These are phyloP conservation scores for Daldinia vernicosa DNA, from an alignment of 495 filamentous ascomycete genomes.

Conservation along the genomic window DNA sequence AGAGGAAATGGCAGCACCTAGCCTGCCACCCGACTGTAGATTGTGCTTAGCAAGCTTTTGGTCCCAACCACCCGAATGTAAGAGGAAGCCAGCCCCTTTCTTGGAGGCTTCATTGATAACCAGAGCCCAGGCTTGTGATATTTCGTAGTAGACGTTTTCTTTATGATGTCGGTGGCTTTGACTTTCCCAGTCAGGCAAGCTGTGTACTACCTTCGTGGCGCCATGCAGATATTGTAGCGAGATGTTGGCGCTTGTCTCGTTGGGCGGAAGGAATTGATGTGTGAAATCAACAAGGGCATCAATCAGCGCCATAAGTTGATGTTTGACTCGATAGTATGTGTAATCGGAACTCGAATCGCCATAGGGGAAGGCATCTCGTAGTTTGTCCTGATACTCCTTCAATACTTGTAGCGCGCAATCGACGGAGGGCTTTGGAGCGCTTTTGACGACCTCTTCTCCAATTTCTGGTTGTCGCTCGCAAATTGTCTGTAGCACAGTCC, in stretches of 20 bases:
- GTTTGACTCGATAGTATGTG: constrained; percentile 90
- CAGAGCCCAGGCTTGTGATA: constrained; percentile 89
- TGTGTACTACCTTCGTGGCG: constrained; percentile 88
- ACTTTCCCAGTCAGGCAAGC: constrained; percentile 85
- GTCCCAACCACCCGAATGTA: constrained; percentile 95
- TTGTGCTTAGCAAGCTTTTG: constrained; percentile 89
- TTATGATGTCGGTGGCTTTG: constrained; percentile 89
- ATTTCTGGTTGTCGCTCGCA: constrained; percentile 88
- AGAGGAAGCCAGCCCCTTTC: constrained; percentile 84
- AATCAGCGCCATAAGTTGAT: constrained; percentile 79
- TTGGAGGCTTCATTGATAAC: constrained; percentile 93
- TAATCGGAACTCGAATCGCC: constrained; percentile 89
- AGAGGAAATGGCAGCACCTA: constrained; percentile 82
- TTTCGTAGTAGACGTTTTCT: constrained; percentile 93
- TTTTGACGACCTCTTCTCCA: constrained; percentile 80
- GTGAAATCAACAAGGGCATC: constrained; percentile 94
- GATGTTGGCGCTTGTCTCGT: constrained; percentile 78
- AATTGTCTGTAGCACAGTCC: constrained; percentile 82
- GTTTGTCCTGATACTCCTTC: constrained; percentile 76
- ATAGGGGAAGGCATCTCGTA: constrained; percentile 85
- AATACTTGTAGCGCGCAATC: constrained; percentile 81
- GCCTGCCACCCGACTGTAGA: constrained; percentile 80
- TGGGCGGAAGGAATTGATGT: constrained; percentile 91
- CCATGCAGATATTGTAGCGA: constrained; percentile 88
- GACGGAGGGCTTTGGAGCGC: constrained; percentile 85